A percentile compares a stretch with the other conserved stretches of the same genome.
Conservation (phyloP, 306 rosid genomes). For the Cucurbita pepo region DNA sequence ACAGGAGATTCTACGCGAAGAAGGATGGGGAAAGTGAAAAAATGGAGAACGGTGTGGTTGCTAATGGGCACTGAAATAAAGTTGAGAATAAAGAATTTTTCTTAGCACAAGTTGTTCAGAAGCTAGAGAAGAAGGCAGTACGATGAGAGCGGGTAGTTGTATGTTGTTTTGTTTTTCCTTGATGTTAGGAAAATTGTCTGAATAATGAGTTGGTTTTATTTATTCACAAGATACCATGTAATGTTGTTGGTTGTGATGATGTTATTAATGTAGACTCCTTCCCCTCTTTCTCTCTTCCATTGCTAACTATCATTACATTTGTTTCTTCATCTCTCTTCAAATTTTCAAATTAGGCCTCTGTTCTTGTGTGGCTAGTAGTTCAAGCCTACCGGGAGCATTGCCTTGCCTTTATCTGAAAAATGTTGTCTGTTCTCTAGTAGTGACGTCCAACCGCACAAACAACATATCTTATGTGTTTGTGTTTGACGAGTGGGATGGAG, state of each 20-base stretch:
- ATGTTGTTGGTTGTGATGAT: background rate
- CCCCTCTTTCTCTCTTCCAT: background rate
- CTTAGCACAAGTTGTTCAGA: background rate
- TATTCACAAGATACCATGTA: background rate
- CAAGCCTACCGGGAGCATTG: too few relatives aligned
- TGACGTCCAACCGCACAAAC: too few relatives aligned
- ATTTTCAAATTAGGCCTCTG: too few relatives aligned
- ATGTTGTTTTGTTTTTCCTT: background rate
- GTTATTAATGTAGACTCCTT: background rate
- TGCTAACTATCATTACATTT: background rate
- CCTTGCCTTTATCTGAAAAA: too few relatives aligned
- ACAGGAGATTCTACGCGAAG: constrained; percentile 67
- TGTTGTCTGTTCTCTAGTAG: too few relatives aligned
- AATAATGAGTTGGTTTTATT: background rate
- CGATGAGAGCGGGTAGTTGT: background rate
- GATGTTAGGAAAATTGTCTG: background rate
- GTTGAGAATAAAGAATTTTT: background rate
- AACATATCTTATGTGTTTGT: too few relatives aligned
- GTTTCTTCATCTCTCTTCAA: background rate
- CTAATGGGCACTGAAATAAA: constrained; percentile 52
- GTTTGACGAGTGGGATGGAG: too few relatives aligned
- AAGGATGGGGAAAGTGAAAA: constrained; percentile 19
- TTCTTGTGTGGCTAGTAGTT: too few relatives aligned
- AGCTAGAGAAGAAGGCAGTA: background rate
- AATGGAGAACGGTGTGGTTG: constrained; percentile 21